Conservation (phyloP, 2,329 filamentous ascomycete genomes). For the Pezizomycotina sp. region DNA sequence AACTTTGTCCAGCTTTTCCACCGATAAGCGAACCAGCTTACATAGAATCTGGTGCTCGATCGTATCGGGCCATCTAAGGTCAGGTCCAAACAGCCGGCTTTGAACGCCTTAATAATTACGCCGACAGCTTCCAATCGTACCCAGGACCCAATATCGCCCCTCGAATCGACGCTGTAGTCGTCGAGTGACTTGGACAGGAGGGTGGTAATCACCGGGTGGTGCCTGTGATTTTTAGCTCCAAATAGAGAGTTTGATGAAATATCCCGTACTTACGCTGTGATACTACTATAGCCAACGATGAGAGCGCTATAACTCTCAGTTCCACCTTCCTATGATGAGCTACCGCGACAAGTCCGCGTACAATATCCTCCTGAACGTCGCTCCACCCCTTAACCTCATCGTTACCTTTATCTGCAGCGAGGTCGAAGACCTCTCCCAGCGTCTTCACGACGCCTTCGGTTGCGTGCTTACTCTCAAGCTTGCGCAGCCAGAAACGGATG, state of each 20-base stretch:
- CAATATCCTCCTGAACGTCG: conserved; percentile 16
- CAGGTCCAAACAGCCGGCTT: conserved; percentile 9
- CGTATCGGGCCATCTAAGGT: conserved; percentile 12
- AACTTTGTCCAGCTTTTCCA: conserved; percentile 82
- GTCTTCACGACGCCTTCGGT: conserved; percentile 20
- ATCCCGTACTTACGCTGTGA: conserved; percentile 9
- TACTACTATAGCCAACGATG: conserved; percentile 20
- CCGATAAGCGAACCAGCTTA: conserved; percentile 46
- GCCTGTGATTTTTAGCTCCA: background rate
- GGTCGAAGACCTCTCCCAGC: conserved; percentile 21
- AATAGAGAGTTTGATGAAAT: background rate
- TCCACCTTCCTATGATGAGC: conserved; percentile 20
- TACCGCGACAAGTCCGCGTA: conserved; percentile 19
- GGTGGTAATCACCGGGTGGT: conserved; percentile 11
- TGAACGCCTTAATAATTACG: conserved; percentile 38
- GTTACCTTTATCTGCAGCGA: conserved; percentile 16
- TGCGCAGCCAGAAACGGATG: conserved; percentile 17
- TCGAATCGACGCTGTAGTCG: conserved; percentile 78
- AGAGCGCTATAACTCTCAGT: conserved; percentile 23
- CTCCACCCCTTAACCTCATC: conserved; percentile 7
- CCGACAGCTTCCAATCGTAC: conserved; percentile 65
- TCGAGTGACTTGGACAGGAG: conserved; percentile 40
- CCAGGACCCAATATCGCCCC: conserved; percentile 79
- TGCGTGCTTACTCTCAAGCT: conserved; percentile 16
- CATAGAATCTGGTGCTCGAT: conserved; percentile 14